Evolutionary conservation across 2,329 filamentous ascomycete genomes (phyloP).

Genomic region (Calonectria ilicicola): DNA sequence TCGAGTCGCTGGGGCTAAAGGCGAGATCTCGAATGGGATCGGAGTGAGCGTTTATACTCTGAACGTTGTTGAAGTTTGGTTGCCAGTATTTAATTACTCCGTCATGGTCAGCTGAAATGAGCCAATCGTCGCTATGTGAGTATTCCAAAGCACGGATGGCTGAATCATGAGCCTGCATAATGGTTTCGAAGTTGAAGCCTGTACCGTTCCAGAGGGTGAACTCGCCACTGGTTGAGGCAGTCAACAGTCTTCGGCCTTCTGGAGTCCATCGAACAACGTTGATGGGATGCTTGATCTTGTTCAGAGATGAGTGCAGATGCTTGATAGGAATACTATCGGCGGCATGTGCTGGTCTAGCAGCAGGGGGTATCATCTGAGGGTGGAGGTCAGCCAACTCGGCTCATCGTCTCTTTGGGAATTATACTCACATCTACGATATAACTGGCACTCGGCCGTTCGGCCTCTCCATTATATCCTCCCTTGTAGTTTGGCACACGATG

Average conservation of each 20-base stretch:
- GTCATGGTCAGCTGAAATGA: constrained; percentile 94
- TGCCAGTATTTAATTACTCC: constrained; percentile 99
- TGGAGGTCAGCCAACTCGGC: constrained; percentile 33
- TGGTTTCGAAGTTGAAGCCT: constrained; percentile 99
- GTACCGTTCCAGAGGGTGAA: constrained; percentile 99
- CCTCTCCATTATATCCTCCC: constrained; percentile 77
- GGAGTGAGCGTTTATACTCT: constrained; percentile 90
- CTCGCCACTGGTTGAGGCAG: constrained; percentile 94
- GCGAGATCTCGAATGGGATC: constrained; percentile 92
- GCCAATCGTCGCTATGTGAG: constrained; percentile 96
- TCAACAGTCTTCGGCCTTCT: constrained; percentile 90
- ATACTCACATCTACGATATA: constrained; percentile 86
- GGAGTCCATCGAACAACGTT: constrained; percentile 98
- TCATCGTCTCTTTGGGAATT: neutral
- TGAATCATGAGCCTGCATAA: constrained; percentile 96
- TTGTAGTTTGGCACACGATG: constrained; percentile 78
- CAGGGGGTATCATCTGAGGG: constrained; percentile 84
- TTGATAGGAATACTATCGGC: constrained; percentile 93
- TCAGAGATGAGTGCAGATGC: constrained; percentile 96
- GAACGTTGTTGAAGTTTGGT: constrained; percentile 98
- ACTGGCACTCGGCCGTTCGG: constrained; percentile 86
- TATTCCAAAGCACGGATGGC: constrained; percentile 87
- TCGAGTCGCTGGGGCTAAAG: constrained; percentile 93
- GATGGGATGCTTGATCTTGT: constrained; percentile 97
- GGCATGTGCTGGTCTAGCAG: constrained; percentile 78